A percentile compares a stretch with the other conserved stretches of the same genome.
phyloP scores from a whole-genome alignment of 495 filamentous ascomycete genomes.

The Glutinoglossum americanum region DNA sequence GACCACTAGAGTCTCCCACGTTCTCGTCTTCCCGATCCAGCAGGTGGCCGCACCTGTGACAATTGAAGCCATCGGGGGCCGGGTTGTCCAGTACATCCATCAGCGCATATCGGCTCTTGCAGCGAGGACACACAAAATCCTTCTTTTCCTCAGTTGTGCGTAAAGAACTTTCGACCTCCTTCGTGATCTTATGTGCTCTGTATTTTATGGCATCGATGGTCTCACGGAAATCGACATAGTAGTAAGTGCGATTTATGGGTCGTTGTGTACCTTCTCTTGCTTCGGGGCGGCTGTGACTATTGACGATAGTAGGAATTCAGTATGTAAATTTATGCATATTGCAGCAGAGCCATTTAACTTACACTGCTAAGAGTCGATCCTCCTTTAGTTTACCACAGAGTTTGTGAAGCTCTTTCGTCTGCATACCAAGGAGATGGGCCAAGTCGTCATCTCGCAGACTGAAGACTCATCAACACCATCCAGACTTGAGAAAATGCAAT shows the following conservation, averaged over 20 bases:
- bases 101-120: conserved; percentile 59
- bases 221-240: conserved; percentile 85
- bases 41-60: conserved; percentile 53
- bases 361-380: conserved; percentile 68
- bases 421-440: conserved; percentile 62
- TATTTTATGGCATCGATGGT: conserved; percentile 95
- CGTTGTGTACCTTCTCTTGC: conserved; percentile 59
- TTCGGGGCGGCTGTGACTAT: conserved; percentile 57
- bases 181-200: conserved; percentile 63
- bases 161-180: conserved; percentile 61
- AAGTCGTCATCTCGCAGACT: conserved; percentile 70
- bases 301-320: conserved; percentile 5
- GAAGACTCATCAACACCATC: not conserved
- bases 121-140: conserved; percentile 70
- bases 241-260: conserved; percentile 71
- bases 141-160: conserved; percentile 68
- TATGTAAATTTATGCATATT: conserved; percentile 1
- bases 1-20: conserved; percentile 37
- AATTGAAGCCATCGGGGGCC: conserved; percentile 40
- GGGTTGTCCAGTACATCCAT: conserved; percentile 64
- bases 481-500: not conserved
- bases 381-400: conserved; percentile 65
- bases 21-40: conserved; percentile 43
- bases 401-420: conserved; percentile 73
- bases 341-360: conserved; percentile 16